Base-by-base conservation (phyloP, 768 basidiomycete species). In the Tremella yokohamensis region DNA sequence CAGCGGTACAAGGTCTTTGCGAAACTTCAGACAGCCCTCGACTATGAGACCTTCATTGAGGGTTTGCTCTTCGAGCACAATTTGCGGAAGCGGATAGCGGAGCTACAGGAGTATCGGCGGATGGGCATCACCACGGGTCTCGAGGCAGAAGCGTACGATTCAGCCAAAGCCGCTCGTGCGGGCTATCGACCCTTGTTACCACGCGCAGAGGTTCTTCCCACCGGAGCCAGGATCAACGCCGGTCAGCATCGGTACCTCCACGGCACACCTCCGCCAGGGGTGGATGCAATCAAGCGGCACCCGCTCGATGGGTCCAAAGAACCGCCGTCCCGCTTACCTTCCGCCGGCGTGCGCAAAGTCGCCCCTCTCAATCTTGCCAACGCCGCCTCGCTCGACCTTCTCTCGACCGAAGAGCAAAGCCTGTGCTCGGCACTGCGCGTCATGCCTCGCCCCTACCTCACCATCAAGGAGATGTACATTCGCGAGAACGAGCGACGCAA, bases 391-490 rank as follows among this genome's bases (percentile, higher is more conserved):
- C 79, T 98, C 4, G 89, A 97, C 70, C 83, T 99, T 8, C 87
- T 99, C 65, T 88, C 90, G 1, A 82, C 85, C 11, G 85, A 85
- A 25, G 94, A 99, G 77, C 90, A 92, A 75, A 80, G 82, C 0
- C 84, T 98, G 19, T 97, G 96, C 74, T 88, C 90, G 1, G 82
- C 84, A 55, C 82, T 98, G 26, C 87, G 92, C 6, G 91, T 99
- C 57, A 82, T 96, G 18, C 94, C 96, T 0, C 90, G 90, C 70
- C 91, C 96, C 0, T 99, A 96, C 75, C 84, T 99, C 52, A 84
- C 88, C 60, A 89, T 98, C 79, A 99, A 99, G 75, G 91, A 96
- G 76, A 90, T 88, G 3, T 83, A 96, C 40, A 86, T 99, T 26
- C 84, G 91, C 29, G 94, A 98, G 79, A 96, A 90, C 67, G 90